A percentile compares a stretch with the other conserved stretches of the same genome.
Conservation (phyloP, 345 rosid genomes). For the Salix koriyanagi region DNA sequence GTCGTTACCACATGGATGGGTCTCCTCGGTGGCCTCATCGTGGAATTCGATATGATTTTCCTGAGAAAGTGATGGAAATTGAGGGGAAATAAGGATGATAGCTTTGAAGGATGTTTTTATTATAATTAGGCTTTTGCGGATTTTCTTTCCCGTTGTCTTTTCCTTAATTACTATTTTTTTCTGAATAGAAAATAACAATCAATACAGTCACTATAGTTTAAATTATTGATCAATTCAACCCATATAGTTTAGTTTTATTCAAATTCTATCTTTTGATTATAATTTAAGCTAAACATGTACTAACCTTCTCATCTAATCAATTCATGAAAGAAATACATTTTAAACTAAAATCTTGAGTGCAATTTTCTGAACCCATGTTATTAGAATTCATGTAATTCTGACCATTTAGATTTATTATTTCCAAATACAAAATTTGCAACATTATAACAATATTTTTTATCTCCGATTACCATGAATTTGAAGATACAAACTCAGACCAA, state of each 20-base stretch:
- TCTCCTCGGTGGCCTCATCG: constrained; percentile 56
- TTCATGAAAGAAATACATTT: neutral
- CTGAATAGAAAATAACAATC: neutral
- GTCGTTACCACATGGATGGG: constrained; percentile 71
- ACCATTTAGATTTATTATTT: no score
- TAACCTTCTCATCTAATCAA: neutral
- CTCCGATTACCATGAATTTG: neutral
- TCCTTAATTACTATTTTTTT: neutral
- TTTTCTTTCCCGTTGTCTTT: neutral
- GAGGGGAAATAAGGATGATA: neutral
- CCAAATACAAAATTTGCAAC: neutral
- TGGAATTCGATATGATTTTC: neutral
- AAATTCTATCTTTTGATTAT: neutral
- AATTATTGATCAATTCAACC: neutral
- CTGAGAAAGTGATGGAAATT: neutral
- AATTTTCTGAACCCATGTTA: neutral
- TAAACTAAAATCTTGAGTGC: neutral
- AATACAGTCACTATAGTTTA: neutral
- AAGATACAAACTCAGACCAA: neutral
- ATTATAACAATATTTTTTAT: neutral
- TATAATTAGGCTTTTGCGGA: neutral
- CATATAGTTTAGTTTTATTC: neutral
- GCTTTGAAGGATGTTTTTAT: neutral
- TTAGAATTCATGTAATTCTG: neutral
- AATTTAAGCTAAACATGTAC: neutral